These are phyloP conservation scores for Exophiala dermatitidis DNA, from an alignment of 2,329 filamentous ascomycete genomes.

Conservation along the genomic window DNA sequence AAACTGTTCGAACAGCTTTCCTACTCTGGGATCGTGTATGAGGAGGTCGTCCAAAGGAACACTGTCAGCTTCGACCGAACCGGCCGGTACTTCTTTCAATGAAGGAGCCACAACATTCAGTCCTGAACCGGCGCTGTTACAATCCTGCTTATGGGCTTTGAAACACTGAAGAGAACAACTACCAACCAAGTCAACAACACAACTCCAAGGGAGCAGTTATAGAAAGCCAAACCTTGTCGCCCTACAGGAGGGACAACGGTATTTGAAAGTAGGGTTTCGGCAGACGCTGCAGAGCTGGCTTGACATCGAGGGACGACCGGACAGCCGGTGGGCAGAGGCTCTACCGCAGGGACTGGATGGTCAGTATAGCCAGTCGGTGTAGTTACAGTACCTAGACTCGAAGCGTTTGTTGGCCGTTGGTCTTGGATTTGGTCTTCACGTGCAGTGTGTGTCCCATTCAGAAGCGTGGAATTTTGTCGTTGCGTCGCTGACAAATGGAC, in stretches of 20 bases:
- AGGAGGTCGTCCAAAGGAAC: constrained; percentile 3
- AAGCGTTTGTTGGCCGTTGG: too few relatives aligned
- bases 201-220: not conserved
- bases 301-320: constrained; percentile 4
- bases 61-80: not conserved
- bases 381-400: too few relatives aligned
- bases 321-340: not conserved
- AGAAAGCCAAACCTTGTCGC: constrained; percentile 27
- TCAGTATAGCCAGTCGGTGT: too few relatives aligned
- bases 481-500: constrained; percentile 3
- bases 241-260: constrained; percentile 30
- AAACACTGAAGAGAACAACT: constrained; percentile 44
- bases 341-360: too few relatives aligned
- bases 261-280: constrained; percentile 28
- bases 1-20: constrained; percentile 32
- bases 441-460: not conserved
- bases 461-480: not conserved
- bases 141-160: constrained; percentile 35
- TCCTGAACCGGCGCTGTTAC: not conserved
- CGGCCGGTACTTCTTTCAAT: not conserved
- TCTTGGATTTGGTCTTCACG: too few relatives aligned
- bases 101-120: not conserved
- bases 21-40: constrained; percentile 9
- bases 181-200: constrained; percentile 9
- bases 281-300: constrained; percentile 28